Base-by-base conservation (phyloP, 192 early-diverging fungal species). In the Diversispora eburnea region DNA sequence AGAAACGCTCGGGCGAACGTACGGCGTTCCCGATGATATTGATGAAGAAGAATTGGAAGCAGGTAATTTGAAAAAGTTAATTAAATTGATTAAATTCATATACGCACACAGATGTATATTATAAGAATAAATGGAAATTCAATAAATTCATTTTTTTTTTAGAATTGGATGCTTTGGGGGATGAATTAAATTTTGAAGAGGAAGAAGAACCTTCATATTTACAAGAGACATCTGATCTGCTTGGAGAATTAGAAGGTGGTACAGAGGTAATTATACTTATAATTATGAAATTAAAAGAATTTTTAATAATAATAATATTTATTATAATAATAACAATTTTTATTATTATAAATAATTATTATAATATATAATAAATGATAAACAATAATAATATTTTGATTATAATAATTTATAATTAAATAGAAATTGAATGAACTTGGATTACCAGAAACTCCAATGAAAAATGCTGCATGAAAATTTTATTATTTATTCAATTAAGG, bases 11-110 rank as follows among this genome's bases (percentile, higher is more conserved):
- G 94, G 93, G 13, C 80, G 96, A 58, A 91, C 92, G 20, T 98
- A 98, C 84, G 90, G 90, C 19, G 77, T 98, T 12, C 97, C 97
- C 6, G 96, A 98, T 48, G 98, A 95, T 51, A 81, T 99, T 60
- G 95, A 99, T 65, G 98, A 99, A 67, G 89, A 88, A n/a, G 98
- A 99, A 62, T 78, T 99, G 58, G 98, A 97, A 84, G 98, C 98
- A 22, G 91, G 91, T 92, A 62, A 19, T 22, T 59, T 39, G 4
- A 45, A 43, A 63, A 43, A 43, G 51, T 54, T 54, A 2, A 33
- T 33, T 33, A 33, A 33, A 33, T 33, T 33, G 25, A 33, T 33
- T 33, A 33, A 33, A 33, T 33, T 33, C 25, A 33, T 0, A 33
- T 2, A 33, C 25, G 9, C 39, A 17, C 4, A n/a, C n/a, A n/a